phyloP scores from a whole-genome alignment of 192 early-diverging fungal species.

The Gryganskiella cystojenkinii region DNA sequence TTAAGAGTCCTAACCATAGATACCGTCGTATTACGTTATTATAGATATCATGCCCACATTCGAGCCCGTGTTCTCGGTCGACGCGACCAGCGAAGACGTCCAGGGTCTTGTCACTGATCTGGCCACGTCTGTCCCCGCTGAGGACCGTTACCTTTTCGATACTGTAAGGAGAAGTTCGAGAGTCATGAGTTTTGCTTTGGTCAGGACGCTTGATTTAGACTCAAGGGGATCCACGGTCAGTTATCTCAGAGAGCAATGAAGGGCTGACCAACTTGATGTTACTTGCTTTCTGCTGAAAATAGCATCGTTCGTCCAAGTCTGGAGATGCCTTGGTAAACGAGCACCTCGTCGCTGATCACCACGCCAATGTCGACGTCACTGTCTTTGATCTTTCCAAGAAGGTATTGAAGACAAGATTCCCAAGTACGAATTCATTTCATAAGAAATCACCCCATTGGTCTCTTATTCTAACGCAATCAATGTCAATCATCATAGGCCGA shows the following conservation, averaged over 20 bases:
- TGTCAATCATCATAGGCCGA: constrained; percentile 22
- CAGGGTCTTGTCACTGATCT: constrained; percentile 46
- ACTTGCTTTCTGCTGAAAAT: not conserved
- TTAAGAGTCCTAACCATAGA: not conserved
- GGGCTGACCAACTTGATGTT: no score
- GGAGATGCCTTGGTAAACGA: constrained; percentile 49
- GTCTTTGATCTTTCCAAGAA: constrained; percentile 45
- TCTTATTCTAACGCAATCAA: not conserved
- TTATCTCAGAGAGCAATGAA: no score
- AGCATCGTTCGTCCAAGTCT: constrained; percentile 46
- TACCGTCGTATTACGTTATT: not conserved
- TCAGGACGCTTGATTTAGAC: not conserved
- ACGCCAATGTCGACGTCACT: constrained; percentile 39
- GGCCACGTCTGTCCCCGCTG: constrained; percentile 20
- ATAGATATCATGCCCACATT: constrained; percentile 41
- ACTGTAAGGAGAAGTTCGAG: constrained; percentile 14
- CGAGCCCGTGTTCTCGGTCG: constrained; percentile 32
- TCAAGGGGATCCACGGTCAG: no score
- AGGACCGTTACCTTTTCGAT: constrained; percentile 45
- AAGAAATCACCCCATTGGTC: not conserved
- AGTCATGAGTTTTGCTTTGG: not conserved
- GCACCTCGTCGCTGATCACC: constrained; percentile 45
- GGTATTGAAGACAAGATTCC: not conserved
- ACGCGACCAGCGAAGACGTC: constrained; percentile 16
- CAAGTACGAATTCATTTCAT: not conserved